Conservation (phyloP, 805 yeast species). For the Candida gorgasii region DNA sequence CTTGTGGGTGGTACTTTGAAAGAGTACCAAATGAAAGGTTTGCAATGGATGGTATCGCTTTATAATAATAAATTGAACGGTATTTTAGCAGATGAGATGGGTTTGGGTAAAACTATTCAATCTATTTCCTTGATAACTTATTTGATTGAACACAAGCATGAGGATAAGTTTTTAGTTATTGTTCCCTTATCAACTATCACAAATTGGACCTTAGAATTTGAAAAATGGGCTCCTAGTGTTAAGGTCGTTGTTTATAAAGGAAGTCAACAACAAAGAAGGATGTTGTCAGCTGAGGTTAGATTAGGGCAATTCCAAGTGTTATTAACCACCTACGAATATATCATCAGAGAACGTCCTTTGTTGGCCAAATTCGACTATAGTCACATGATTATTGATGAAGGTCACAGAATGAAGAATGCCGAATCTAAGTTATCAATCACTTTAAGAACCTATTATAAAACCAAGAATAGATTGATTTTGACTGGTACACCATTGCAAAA, state of each 20-base stretch:
- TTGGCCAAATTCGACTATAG: conserved; percentile 72
- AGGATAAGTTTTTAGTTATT: conserved; percentile 73
- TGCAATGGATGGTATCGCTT: conserved; percentile 67
- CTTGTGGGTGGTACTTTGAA: conserved; percentile 77
- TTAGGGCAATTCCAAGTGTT: conserved; percentile 73
- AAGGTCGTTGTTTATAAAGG: conserved; percentile 77
- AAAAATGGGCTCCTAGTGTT: conserved; percentile 84
- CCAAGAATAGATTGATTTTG: conserved; percentile 75
- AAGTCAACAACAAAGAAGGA: conserved; percentile 68
- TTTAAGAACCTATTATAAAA: conserved; percentile 67
- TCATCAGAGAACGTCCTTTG: conserved; percentile 73
- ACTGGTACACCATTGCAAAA: conserved; percentile 90
- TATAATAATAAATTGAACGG: conserved; percentile 63
- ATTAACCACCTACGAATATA: conserved; percentile 79
- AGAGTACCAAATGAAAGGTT: conserved; percentile 70
- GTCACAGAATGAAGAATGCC: conserved; percentile 84
- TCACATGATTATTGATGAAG: conserved; percentile 89
- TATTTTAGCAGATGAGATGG: conserved; percentile 69
- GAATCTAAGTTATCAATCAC: conserved; percentile 73
- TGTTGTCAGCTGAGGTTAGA: conserved; percentile 62
- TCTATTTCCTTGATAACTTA: conserved; percentile 76
- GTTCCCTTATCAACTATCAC: conserved; percentile 84
- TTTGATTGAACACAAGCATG: conserved; percentile 64
- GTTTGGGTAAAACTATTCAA: conserved; percentile 69
- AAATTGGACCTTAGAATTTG: conserved; percentile 84